These are phyloP conservation scores for Cladophialophora chaetospira DNA, from an alignment of 2,329 filamentous ascomycete genomes.

Conservation along the genomic window DNA sequence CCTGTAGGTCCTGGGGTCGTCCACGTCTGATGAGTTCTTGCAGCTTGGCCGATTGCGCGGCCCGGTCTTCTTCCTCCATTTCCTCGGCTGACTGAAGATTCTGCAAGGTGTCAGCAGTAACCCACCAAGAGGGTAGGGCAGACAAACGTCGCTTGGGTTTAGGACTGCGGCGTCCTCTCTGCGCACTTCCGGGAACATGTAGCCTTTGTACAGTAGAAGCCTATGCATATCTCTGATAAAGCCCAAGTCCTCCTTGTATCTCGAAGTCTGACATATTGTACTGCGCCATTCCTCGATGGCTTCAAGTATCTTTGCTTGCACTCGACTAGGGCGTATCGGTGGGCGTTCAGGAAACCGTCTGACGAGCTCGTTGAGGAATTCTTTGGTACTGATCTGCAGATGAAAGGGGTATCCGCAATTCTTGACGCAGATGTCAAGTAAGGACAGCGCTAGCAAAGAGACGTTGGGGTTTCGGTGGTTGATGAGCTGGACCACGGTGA, in stretches of 20 bases:
- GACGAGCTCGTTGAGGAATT: conserved; percentile 97
- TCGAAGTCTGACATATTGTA: conserved; percentile 96
- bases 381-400: conserved; percentile 96
- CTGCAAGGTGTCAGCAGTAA: conserved; percentile 51
- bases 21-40: conserved; percentile 94
- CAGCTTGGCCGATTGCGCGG: conserved; percentile 95
- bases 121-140: neutral
- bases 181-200: conserved; percentile 88
- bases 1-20: conserved; percentile 88
- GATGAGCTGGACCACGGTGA: conserved; percentile 89
- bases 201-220: conserved; percentile 93
- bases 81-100: conserved; percentile 95
- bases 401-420: conserved; percentile 99
- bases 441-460: conserved; percentile 73
- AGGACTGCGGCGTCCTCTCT: conserved; percentile 93
- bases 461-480: conserved; percentile 98
- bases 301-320: conserved; percentile 91
- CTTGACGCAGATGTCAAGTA: conserved; percentile 98
- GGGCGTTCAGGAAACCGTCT: conserved; percentile 93
- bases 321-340: conserved; percentile 78
- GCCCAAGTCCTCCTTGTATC: conserved; percentile 95
- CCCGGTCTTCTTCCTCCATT: conserved; percentile 95
- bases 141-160: conserved; percentile 90
- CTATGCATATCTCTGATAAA: conserved; percentile 98
- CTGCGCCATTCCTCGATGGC: conserved; percentile 97